Conservation (phyloP, 1,139 yeast genomes). For the Magnusiomyces paraingens region DNA sequence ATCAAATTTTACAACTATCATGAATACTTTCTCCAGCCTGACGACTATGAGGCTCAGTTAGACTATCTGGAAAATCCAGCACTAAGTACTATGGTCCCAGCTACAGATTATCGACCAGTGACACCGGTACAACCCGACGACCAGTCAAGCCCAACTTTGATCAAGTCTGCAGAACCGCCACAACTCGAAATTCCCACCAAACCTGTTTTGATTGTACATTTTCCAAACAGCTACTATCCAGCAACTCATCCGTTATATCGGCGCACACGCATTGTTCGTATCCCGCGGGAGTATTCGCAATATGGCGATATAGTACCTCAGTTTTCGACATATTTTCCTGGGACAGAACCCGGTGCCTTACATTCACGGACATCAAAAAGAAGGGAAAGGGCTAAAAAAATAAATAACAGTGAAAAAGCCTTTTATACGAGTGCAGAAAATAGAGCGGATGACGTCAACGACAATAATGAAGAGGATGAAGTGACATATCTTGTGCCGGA, state of each 20-base stretch:
- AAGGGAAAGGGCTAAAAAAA: neutral
- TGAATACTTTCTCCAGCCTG: constrained; percentile 20
- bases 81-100: neutral
- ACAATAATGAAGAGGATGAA: constrained; percentile 25
- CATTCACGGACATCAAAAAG: constrained; percentile 19
- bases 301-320: constrained; percentile 41
- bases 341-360: constrained; percentile 61
- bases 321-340: constrained; percentile 55
- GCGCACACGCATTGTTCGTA: constrained; percentile 52
- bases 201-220: constrained; percentile 42
- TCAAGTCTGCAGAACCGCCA: constrained; percentile 9
- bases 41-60: constrained; percentile 8
- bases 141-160: constrained; percentile 19
- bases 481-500: constrained; percentile 43
- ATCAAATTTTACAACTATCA: constrained; percentile 27
- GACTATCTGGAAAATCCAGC: constrained; percentile 18
- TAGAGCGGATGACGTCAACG: neutral
- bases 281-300: constrained; percentile 48
- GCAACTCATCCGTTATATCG: constrained; percentile 31
- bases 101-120: neutral
- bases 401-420: neutral
- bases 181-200: neutral
- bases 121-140: neutral
- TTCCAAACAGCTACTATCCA: constrained; percentile 51
- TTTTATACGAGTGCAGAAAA: neutral